Base-by-base conservation (phyloP, 805 yeast species). In the Schwanniomyces pseudopolymorphus region DNA sequence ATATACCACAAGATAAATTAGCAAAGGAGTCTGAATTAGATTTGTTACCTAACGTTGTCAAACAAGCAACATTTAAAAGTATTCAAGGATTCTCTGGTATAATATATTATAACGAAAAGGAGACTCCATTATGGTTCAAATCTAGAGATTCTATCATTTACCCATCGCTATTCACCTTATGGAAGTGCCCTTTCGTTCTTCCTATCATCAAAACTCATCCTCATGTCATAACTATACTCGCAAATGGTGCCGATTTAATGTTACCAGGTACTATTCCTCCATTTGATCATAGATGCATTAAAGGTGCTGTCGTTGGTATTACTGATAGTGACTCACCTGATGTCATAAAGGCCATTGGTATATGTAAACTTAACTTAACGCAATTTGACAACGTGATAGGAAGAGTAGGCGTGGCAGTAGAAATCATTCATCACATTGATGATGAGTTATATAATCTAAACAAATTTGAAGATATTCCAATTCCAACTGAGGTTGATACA, bases 211-310 rank as follows among this genome's bases (percentile, higher is more conserved):
- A 70, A 47, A 91, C 97, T 0, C 90, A 88, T 59, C 79, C 79
- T 10, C 80, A 77, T 53, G 96, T 92, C 1, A 74, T 92, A 14
- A 84, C 78, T 41, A 79, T 81, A 10, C 66, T 90, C n/a, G 67
- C 74, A 26, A 80, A 80, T 47, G 97, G 97, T 10, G 97, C 98
- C 0, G 79, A 87, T 55, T 65, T 87, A 51, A 86, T 87, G 90
- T 70, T 85, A 27, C 87, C 90, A 2, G 95, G 95, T 0, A 76
- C 82, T 4, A 58, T 77, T 4, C 79, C 81, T 0, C 84, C 84
- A 1, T 83, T 86, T 55, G 87, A 84, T 40, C 38, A 52, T 0
- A 54, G 75, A 4, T 70, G 78, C 4, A 55, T 51, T 2, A 66
- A 65, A 39, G 95, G 89, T 0, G 57, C 74, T 0, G 59, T 88